Base-by-base conservation (phyloP, 2,329 filamentous ascomycete species). In the Leptographium radiaticola region DNA sequence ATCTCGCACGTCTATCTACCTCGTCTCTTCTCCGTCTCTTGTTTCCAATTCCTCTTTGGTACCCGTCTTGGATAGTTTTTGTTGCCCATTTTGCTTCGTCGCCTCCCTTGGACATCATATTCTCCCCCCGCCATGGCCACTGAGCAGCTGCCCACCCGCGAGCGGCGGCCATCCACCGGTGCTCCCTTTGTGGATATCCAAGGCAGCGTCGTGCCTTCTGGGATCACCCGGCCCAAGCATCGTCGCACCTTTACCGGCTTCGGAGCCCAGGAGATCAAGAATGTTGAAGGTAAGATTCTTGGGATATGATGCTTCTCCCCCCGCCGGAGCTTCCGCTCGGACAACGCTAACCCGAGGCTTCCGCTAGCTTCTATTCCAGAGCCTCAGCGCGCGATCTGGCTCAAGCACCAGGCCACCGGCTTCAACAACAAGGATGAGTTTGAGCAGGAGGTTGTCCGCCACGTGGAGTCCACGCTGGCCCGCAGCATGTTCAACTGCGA, bases 401-500 rank as follows among this genome's bases (percentile, higher is more conserved):
- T 78, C 60, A 77, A 75, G 61, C 74, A 77, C 65, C 71, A 78
- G 59, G 80, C 80, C 53, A 72, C 78, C 60, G 82, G 80, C 56
- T 96, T 96, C 71, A 77, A 75, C 58, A 82, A 77, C 62, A 83
- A 88, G 67, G 89, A 95, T 18, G 86, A 89, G 55, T 96, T 97
- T 65, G 75, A 93, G 75, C 81, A 75, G 67, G 90, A 95, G 66
- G 79, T 94, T 55, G 89, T 98, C 59, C 84, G 85, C 60, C 93
- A 98, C 74, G 87, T 98, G 64, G 93, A 98, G 72, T 97, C 93
- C 4, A 95, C 90, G 4, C 78, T 98, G 57, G 93, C 93, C 58
- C 87, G 93, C 57, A 96, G 90, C 65, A 81, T 98, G 68, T 97
- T 91, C 80, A 98, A 98, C 71, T 98, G 93, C 71, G 90, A 98